Conservation (phyloP, 257 asterid species). For the Plantago major region DNA sequence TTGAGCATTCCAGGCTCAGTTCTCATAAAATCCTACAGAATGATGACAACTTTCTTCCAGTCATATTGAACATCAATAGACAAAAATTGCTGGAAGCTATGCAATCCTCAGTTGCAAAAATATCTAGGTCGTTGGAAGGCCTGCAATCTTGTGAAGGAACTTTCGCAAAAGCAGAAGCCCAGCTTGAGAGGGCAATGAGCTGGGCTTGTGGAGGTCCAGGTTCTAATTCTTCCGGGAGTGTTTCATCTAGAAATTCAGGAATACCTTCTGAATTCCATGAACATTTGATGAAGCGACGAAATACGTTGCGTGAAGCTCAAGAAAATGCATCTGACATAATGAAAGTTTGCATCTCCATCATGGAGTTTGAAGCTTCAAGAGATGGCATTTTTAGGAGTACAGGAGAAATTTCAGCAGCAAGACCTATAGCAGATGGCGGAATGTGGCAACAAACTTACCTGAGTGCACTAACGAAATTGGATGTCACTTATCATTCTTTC, state of each 20-base stretch:
- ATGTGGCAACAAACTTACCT: slow-evolving; percentile 83
- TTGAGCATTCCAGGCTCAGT: slow-evolving; percentile 54
- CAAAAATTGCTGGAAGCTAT: slow-evolving; percentile 66
- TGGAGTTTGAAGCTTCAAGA: slow-evolving; percentile 95
- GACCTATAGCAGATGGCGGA: slow-evolving; percentile 67
- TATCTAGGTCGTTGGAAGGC: slow-evolving; percentile 72
- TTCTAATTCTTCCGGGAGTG: slow-evolving; percentile 53
- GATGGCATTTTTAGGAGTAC: slow-evolving; percentile 64
- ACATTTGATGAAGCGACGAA: slow-evolving; percentile 65
- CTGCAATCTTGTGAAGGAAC: slow-evolving; percentile 78
- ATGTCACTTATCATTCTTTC: slow-evolving; percentile 73
- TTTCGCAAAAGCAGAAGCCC: slow-evolving; percentile 84
- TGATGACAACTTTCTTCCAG: slow-evolving; percentile 55
- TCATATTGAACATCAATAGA: slow-evolving; percentile 63
- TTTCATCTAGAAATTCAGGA: slow-evolving; percentile 63
- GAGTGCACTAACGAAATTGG: slow-evolving; percentile 66
- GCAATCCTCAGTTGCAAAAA: slow-evolving; percentile 61
- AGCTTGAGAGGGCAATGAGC: slow-evolving; percentile 99
- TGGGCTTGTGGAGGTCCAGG: slow-evolving; percentile 99
- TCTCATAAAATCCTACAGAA: slow-evolving; percentile 51
- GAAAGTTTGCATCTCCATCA: slow-evolving; percentile 73
- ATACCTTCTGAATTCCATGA: slow-evolving; percentile 85
- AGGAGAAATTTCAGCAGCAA: slow-evolving; percentile 42
- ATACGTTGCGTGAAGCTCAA: slow-evolving; percentile 63
- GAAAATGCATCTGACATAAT: slow-evolving; percentile 77